Conservation (phyloP, 768 basidiomycete genomes). For the Auricularia sp. region DNA sequence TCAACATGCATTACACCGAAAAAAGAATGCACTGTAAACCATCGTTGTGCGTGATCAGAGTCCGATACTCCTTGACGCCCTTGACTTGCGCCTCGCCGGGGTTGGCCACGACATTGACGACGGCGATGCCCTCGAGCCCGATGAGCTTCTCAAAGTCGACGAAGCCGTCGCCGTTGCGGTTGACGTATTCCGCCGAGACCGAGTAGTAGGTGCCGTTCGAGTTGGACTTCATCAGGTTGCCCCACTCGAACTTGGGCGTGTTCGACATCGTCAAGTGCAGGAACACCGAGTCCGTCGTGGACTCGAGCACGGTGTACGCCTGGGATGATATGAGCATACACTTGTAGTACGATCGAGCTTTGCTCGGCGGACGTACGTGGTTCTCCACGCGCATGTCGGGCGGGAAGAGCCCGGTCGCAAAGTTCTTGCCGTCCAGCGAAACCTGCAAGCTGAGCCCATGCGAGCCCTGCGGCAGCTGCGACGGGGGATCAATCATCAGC, state of each 20-base stretch:
- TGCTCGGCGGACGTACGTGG: conserved; percentile 46
- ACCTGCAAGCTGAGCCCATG: conserved; percentile 76
- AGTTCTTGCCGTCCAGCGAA: conserved; percentile 80
- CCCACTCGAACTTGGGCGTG: conserved; percentile 65
- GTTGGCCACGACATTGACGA: conserved; percentile 85
- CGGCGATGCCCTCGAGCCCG: conserved; percentile 89
- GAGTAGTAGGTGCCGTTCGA: conserved; percentile 98
- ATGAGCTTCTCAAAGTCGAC: conserved; percentile 98
- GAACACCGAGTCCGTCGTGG: conserved; percentile 87
- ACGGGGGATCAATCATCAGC: conserved; percentile 3
- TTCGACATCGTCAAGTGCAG: conserved; percentile 91
- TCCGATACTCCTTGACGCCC: conserved; percentile 66
- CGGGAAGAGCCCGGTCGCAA: conserved; percentile 83
- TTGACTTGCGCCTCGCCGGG: conserved; percentile 61
- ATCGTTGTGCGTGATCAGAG: conserved; percentile 92
- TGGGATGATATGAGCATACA: conserved; percentile 17
- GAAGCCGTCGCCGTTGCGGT: conserved; percentile 77
- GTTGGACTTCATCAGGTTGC: conserved; percentile 89
- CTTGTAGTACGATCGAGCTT: neutral
- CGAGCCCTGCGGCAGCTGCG: conserved; percentile 40
- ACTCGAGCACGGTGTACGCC: conserved; percentile 93
- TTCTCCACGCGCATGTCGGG: conserved; percentile 82
- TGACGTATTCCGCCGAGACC: conserved; percentile 75
- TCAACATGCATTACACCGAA: neutral
- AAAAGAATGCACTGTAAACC: conserved; percentile 36